Evolutionary conservation across 208 protist species (phyloP), one percentile per base, ranked within the genome.

Genomic region (Herpetomonas tarakana): DNA sequence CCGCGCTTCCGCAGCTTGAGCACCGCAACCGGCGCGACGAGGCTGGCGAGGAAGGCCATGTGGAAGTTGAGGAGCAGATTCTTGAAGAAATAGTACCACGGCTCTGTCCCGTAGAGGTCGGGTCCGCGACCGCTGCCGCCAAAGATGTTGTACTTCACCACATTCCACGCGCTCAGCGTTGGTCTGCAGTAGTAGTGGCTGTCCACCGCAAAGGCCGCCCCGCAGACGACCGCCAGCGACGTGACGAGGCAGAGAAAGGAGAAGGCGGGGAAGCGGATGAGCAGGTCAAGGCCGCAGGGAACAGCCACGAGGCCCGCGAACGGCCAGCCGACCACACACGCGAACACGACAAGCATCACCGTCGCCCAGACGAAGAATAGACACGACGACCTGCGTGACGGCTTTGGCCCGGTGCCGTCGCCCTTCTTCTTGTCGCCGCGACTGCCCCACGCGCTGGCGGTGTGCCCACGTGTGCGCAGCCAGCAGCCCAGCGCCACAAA

Each of bases 11-110:
- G 62, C 4, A 50, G 56, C 18, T 58, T 55, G 31, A 86, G 30
- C 44, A 90, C 53, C 0, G 76, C 71, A 22, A 68, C 1, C 0
- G 83, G 83, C 4, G 83, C 71, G 1, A 74, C n/a, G 9, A 82
- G 44, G 19, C 74, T 79, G 2, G 86, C 59, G 6, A 91, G 25
- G 56, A 98, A 96, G 18, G 79, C 60, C 1, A 98, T n/a, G 68
- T 98, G 97, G 60, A 96, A 96, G 70, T 98, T 98, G 12, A 98
- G 77, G 26, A 87, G 61, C 16, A 97, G 64, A 68, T 98, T 98
- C 57, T 88, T 83, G 21, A 95, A 65, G 71, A 98, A 98, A 54
- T 91, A 98, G 46, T 52, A 68, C 88, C 81, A 96, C 31, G 91
- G 86, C 73, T 98, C 97, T 0, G 86, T 70, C 52, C 96, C 97